Base-by-base conservation (phyloP, 2,329 filamentous ascomycete species). In the Chaetothyriales sp. region DNA sequence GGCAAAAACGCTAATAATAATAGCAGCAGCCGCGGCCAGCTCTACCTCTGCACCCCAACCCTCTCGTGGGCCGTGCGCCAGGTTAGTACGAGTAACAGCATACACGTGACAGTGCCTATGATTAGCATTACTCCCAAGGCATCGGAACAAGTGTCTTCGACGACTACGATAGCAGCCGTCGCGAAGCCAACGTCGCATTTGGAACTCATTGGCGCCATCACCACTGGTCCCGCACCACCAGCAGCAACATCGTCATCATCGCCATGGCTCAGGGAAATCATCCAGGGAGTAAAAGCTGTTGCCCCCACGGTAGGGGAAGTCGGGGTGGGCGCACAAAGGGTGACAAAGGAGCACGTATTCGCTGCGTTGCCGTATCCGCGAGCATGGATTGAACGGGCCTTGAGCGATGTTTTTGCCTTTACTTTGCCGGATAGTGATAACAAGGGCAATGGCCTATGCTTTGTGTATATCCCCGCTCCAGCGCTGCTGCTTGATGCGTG, bases 41-140 rank as follows among this genome's bases (percentile, higher is more conserved):
- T 61, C 7, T 78, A 81, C 54, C 69, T 83, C 54, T 83, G 80
- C 66, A 81, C 77, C 2, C 67, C 70, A 8, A 69, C 69, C 50
- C 70, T 74, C 57, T 80, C 78, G 9, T 83, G 75, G 67, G 72
- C 75, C 53, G 66, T 83, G 49, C 78, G 78, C 58, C 79, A 83
- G 64, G 79, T 83, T 49, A 78, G 80, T 59, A 82, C 80, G 15
- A 82, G 80, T 22, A 83, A 83, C 58, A 78, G 77, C 37, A 70
- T 83, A 51, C 77, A 78, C 64, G 62, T 82, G 40, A 67, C 77
- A 20, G 18, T 10, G 9, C 46, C 46, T 18, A 18, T 29, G 10
- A 33, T 29, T 25, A 33, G 15, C 10, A 46, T 22, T 33, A 43
- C 20, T 43, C 44, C 45, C 20, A 13, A 18, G 8, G 5, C 20